These are phyloP conservation scores for Podaxis sp. DNA, from an alignment of 768 basidiomycete genomes.

Conservation along the genomic window DNA sequence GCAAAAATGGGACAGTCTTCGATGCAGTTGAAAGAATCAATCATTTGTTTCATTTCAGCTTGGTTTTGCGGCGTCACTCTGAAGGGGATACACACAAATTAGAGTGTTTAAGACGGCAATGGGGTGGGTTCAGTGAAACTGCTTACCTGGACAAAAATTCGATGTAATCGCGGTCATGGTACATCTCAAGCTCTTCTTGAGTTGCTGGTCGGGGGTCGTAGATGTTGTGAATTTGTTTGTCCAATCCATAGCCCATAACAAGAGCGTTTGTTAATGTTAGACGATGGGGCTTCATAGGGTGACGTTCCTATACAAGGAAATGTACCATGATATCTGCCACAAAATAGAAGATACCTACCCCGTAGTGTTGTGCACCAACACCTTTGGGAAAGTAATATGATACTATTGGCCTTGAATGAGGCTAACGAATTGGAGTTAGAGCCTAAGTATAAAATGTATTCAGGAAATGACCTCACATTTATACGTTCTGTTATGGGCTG, in stretches of 20 bases:
- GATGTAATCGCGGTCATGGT: constrained; percentile 94
- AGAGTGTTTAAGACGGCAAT: background rate
- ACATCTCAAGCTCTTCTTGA: constrained; percentile 82
- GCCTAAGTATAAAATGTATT: background rate
- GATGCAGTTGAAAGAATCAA: constrained; percentile 89
- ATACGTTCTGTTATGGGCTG: constrained; percentile 80
- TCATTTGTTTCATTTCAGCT: constrained; percentile 70
- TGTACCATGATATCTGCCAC: background rate
- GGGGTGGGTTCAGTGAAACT: background rate
- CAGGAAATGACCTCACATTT: constrained; percentile 49
- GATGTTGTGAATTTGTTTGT: constrained; percentile 92
- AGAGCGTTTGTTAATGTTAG: constrained; percentile 95
- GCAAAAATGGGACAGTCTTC: constrained; percentile 97
- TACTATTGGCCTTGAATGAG: constrained; percentile 86
- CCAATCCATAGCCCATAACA: constrained; percentile 93
- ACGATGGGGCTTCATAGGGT: constrained; percentile 98
- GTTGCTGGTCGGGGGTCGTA: constrained; percentile 90
- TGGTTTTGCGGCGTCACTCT: constrained; percentile 83
- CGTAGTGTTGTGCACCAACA: constrained; percentile 95
- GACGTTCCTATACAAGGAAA: constrained; percentile 70
- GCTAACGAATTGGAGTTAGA: constrained; percentile 23
- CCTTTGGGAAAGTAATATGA: constrained; percentile 96
- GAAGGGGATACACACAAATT: background rate
- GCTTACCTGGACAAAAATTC: constrained; percentile 89
- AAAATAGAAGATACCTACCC: constrained; percentile 50